Conservation (phyloP, 2,329 filamentous ascomycete genomes). For the Microdochium bolleyi region DNA sequence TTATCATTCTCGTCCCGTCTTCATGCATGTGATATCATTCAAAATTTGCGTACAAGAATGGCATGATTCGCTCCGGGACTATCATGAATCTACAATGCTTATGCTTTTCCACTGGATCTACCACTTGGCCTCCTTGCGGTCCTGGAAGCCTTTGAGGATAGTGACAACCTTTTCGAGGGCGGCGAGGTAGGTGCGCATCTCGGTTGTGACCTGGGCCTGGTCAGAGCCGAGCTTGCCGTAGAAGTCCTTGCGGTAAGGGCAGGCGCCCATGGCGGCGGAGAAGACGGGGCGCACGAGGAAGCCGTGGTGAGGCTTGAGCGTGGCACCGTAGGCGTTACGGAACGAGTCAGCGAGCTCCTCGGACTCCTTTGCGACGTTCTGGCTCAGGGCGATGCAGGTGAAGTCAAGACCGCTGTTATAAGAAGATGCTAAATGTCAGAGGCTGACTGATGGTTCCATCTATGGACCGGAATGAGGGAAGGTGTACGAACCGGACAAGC, state of each 20-base stretch:
- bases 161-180: slow-evolving; percentile 68
- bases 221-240: slow-evolving; percentile 77
- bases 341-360: slow-evolving; percentile 84
- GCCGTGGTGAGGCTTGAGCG: slow-evolving; percentile 86
- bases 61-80: too few species aligned
- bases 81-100: too few species aligned
- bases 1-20: not conserved
- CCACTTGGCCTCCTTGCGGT: slow-evolving; percentile 51
- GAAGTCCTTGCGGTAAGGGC: slow-evolving; percentile 89
- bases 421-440: slow-evolving; percentile 4
- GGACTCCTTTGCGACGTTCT: slow-evolving; percentile 59
- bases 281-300: slow-evolving; percentile 90
- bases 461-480: not conserved
- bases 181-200: slow-evolving; percentile 65
- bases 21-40: not conserved
- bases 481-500: slow-evolving; percentile 66
- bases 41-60: not conserved
- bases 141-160: slow-evolving; percentile 60
- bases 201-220: slow-evolving; percentile 50
- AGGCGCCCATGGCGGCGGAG: slow-evolving; percentile 84
- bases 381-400: slow-evolving; percentile 73
- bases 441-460: too few species aligned
- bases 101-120: slow-evolving; percentile 19
- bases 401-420: slow-evolving; percentile 77
- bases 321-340: slow-evolving; percentile 73